Evolutionary conservation across 441 rosid genomes (phyloP).

Genomic region (Erysimum pusillum): DNA sequence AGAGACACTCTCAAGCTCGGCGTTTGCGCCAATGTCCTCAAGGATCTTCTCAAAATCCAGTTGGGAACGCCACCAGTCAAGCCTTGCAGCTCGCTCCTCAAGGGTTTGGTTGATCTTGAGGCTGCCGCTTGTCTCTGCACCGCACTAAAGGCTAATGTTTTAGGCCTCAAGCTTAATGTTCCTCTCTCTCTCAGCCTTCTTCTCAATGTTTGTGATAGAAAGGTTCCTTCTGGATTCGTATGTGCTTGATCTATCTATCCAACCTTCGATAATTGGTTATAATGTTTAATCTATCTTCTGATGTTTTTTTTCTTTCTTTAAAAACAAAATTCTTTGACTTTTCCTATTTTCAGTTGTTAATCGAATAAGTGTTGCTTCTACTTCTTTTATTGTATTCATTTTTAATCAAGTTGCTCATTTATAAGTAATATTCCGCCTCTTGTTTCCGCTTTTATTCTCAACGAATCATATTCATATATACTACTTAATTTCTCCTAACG

Average conservation of each 20-base stretch:
- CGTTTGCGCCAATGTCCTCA: slow-evolving; percentile 58
- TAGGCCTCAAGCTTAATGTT: slow-evolving; percentile 49
- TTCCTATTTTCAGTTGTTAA: not conserved
- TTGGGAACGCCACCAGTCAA: slow-evolving; percentile 55
- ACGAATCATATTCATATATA: not conserved
- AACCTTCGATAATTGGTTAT: not conserved
- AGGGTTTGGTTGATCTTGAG: slow-evolving; percentile 59
- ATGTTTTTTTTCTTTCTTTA: not conserved
- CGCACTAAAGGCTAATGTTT: slow-evolving; percentile 47
- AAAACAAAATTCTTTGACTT: not conserved
- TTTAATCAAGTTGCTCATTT: not conserved
- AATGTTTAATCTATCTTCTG: not conserved
- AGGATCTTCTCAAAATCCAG: slow-evolving; percentile 48
- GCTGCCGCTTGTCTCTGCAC: slow-evolving; percentile 64
- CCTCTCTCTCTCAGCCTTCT: slow-evolving; percentile 54
- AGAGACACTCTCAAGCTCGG: slow-evolving; percentile 59
- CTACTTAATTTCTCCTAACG: not conserved
- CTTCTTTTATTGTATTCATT: not conserved
- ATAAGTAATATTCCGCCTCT: not conserved
- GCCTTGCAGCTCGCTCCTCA: slow-evolving; percentile 57
- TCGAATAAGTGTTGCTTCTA: not conserved
- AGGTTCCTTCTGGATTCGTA: slow-evolving; percentile 46
- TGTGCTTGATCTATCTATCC: slow-evolving; percentile 44
- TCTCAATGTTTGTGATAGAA: slow-evolving; percentile 50
- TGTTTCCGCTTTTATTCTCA: not conserved